These are phyloP conservation scores for Fusarium poae DNA, from an alignment of 2,329 filamentous ascomycete genomes.

Conservation along the genomic window DNA sequence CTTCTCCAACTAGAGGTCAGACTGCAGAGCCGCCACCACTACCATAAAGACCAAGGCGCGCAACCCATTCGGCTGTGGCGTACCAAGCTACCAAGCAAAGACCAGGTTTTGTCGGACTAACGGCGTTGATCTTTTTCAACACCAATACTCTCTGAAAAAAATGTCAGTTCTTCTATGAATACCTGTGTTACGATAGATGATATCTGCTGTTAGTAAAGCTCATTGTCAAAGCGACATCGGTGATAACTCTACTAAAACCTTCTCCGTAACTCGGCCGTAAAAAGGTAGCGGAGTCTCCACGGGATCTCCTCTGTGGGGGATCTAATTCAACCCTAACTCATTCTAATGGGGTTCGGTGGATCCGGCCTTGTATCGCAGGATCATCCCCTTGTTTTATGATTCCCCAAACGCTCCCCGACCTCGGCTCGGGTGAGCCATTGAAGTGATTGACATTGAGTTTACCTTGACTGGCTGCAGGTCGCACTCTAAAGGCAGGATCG, in stretches of 20 bases:
- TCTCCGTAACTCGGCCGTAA: conserved; percentile 38
- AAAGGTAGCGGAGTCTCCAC: conserved; percentile 31
- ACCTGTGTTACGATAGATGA: neutral
- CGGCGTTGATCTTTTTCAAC: neutral
- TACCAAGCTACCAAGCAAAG: conserved; percentile 7
- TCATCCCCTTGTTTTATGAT: conserved; percentile 17
- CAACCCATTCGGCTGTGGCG: conserved; percentile 36
- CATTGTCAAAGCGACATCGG: conserved; percentile 40
- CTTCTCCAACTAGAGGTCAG: conserved; percentile 17
- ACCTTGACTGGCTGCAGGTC: conserved; percentile 11
- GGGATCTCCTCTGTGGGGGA: conserved; percentile 30
- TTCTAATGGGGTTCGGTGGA: conserved; percentile 15
- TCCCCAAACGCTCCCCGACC: conserved; percentile 28
- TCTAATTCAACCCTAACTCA: conserved; percentile 10
- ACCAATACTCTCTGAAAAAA: neutral
- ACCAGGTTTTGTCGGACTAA: conserved; percentile 7
- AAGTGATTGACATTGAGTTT: conserved; percentile 23
- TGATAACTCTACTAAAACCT: conserved; percentile 13
- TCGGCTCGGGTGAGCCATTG: conserved; percentile 32
- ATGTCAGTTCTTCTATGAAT: neutral
- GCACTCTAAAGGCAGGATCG: conserved; percentile 13
- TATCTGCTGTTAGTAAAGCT: conserved; percentile 1
- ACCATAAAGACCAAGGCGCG: neutral
- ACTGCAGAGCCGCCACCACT: conserved; percentile 28
- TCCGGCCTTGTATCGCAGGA: conserved; percentile 11